Percentiles rank a stretch among this genome's conserved stretches.
phyloP scores from a whole-genome alignment of 441 rosid species.

The Adansonia gregorii region DNA sequence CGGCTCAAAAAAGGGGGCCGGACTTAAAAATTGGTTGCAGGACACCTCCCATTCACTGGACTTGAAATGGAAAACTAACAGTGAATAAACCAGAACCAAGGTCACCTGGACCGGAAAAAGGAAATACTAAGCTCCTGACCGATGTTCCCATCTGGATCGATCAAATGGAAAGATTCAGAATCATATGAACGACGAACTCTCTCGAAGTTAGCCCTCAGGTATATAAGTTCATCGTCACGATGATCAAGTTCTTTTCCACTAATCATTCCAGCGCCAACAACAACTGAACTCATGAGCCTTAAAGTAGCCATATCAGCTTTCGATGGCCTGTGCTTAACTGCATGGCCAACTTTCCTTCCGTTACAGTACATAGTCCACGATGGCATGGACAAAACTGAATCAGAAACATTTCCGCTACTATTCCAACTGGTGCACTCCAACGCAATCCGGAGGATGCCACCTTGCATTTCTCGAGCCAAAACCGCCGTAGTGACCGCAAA shows the following conservation, averaged over 20 bases:
- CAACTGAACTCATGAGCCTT: constrained; percentile 57
- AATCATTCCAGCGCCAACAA: constrained; percentile 66
- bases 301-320: constrained; percentile 54
- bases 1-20: constrained; percentile 25
- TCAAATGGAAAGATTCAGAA: constrained; percentile 75
- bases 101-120: constrained; percentile 51
- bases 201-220: constrained; percentile 65
- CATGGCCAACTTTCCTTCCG: constrained; percentile 80
- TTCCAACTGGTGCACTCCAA: constrained; percentile 41
- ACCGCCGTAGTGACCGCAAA: constrained; percentile 54
- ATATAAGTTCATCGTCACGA: constrained; percentile 58
- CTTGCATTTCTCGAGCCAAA: constrained; percentile 73
- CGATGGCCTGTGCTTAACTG: constrained; percentile 54
- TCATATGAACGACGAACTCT: constrained; percentile 53
- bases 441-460: constrained; percentile 63
- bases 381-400: constrained; percentile 51
- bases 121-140: constrained; percentile 83
- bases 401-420: constrained; percentile 15
- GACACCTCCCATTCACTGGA: constrained; percentile 1
- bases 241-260: constrained; percentile 46
- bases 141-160: constrained; percentile 66
- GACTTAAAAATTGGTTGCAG: background rate
- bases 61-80: background rate
- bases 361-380: constrained; percentile 76
- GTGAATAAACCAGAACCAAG: constrained; percentile 24